These are phyloP conservation scores for Berberis thunbergii DNA, from an alignment of 164 flowering plant genomes.

Conservation along the genomic window DNA sequence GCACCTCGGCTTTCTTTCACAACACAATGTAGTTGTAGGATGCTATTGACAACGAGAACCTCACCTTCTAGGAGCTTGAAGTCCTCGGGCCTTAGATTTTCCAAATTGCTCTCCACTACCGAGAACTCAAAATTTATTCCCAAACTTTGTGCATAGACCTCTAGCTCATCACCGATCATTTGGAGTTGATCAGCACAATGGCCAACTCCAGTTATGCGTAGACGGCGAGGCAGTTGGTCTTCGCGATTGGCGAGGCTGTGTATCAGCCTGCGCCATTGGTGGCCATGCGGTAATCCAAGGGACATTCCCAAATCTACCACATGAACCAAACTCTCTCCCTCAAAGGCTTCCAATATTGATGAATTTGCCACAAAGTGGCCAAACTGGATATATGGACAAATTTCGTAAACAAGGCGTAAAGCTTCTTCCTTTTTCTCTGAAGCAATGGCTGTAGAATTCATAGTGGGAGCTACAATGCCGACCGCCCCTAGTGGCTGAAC, in stretches of 20 bases:
- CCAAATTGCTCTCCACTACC: slow-evolving; percentile 38
- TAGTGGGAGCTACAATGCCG: slow-evolving; percentile 20
- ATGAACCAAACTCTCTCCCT: slow-evolving; percentile 58
- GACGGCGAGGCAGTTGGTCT: slow-evolving; percentile 26
- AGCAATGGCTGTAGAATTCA: slow-evolving; percentile 14
- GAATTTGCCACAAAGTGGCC: slow-evolving; percentile 55
- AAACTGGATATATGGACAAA: slow-evolving; percentile 49
- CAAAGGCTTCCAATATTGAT: slow-evolving; percentile 56
- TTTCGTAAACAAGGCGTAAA: slow-evolving; percentile 40
- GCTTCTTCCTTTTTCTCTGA: slow-evolving; percentile 44
- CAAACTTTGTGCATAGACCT: slow-evolving; percentile 25
- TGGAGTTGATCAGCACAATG: slow-evolving; percentile 16
- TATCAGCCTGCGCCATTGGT: slow-evolving; percentile 45
- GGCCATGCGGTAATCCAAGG: slow-evolving; percentile 43
- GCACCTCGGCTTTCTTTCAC: slow-evolving; percentile 64
- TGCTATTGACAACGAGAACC: slow-evolving; percentile 45
- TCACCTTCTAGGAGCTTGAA: slow-evolving; percentile 26
- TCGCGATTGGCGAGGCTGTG: slow-evolving; percentile 40
- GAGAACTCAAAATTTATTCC: slow-evolving; percentile 39
- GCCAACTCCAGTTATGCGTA: slow-evolving; percentile 44
- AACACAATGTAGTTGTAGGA: slow-evolving; percentile 51
- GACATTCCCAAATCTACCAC: slow-evolving; percentile 61
- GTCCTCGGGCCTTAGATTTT: slow-evolving; percentile 30
- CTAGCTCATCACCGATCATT: slow-evolving; percentile 34
- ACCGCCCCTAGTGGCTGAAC: slow-evolving; percentile 47